Conservation (phyloP, 169 alveolate species). For the Plasmodium inui region DNA sequence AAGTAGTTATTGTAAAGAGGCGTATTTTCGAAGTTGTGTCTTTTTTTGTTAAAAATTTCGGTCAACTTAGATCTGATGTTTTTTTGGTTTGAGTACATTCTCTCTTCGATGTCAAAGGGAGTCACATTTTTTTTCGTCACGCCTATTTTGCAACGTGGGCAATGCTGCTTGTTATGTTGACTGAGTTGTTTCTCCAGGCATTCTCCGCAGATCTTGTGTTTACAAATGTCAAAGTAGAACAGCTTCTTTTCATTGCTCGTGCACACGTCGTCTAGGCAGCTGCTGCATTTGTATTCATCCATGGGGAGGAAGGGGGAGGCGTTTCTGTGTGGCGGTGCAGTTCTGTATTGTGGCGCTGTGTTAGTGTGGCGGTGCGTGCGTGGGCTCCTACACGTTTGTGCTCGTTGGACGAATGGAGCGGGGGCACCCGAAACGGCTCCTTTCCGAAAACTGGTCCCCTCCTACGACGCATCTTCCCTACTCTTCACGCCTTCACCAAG, state of each 20-base stretch:
- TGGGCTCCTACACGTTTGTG: not conserved
- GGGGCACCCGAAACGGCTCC: not conserved
- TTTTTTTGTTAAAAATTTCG: conserved; percentile 81
- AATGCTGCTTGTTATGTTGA: conserved; percentile 49
- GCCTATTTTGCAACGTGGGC: conserved; percentile 63
- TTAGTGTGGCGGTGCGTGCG: not conserved
- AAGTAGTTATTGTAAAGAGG: conserved; percentile 83
- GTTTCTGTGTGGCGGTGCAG: not conserved
- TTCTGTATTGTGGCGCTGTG: too few species aligned
- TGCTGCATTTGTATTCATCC: conserved; percentile 72
- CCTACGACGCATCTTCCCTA: not conserved
- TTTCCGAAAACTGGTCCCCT: not conserved
- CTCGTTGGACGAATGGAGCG: not conserved
- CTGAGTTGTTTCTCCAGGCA: conserved; percentile 58
- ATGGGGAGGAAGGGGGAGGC: not conserved
- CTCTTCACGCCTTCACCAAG: not conserved
- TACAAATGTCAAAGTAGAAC: conserved; percentile 51
- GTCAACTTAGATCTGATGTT: conserved; percentile 40
- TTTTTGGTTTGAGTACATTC: conserved; percentile 52
- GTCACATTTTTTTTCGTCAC: conserved; percentile 39
- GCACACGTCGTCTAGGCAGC: conserved; percentile 52
- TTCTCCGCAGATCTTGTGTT: conserved; percentile 71
- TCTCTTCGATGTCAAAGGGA: conserved; percentile 59
- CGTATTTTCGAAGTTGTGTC: conserved; percentile 83
- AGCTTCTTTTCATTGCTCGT: conserved; percentile 49